Base-by-base conservation (phyloP, 495 filamentous ascomycete genomes). In the Talaromyces wortmannii region DNA sequence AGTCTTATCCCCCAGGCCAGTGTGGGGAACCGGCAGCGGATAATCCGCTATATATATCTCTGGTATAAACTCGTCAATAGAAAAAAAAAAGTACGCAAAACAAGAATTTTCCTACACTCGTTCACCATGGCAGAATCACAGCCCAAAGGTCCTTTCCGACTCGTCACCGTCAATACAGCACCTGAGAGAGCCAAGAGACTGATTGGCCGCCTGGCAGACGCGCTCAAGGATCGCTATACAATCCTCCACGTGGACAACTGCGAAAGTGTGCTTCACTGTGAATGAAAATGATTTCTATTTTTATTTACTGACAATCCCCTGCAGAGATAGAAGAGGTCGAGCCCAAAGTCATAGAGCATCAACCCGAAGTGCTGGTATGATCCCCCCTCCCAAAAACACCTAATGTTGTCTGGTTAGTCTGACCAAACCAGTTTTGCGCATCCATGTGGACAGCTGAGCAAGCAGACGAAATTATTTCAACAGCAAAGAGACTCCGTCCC, bases 121-220 rank as follows among this genome's bases (percentile, higher is more conserved):
- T 47, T 61, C 61, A 66, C 16, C 36, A 76, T 76, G 67, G 65
- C 74, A 50, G 48, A 50, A 65, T 53, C 63, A 74, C 81, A 70
- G 7, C 59, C 57, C 7, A 76, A 80, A 59, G 82, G 80, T 33
- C 80, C 82, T 15, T 87, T 76, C 67, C 78, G 67, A 50, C 78
- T 88, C 17, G 78, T 85, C 47, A 86, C 83, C 10, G 84, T 88
- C 60, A 87, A 87, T 72, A 88, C 78, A 46, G 83, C 76, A 1
- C 85, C 85, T 7, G 83, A 85, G 56, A 77, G 85, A 31, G 85
- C 85, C 40, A 78, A 81, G 64, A 66, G 70, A 8, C 67, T 87
- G 40, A 80, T 86, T 62, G 84, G 83, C 15, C 74, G 77, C 4
- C 63, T 86, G 6, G 74, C 78, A 29, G 80, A 86, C 48, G 73